A percentile compares a stretch with the other conserved stretches of the same genome.
Evolutionary conservation across 78 protist genomes (phyloP).

Genomic region (Emiliania huxleyi): DNA sequence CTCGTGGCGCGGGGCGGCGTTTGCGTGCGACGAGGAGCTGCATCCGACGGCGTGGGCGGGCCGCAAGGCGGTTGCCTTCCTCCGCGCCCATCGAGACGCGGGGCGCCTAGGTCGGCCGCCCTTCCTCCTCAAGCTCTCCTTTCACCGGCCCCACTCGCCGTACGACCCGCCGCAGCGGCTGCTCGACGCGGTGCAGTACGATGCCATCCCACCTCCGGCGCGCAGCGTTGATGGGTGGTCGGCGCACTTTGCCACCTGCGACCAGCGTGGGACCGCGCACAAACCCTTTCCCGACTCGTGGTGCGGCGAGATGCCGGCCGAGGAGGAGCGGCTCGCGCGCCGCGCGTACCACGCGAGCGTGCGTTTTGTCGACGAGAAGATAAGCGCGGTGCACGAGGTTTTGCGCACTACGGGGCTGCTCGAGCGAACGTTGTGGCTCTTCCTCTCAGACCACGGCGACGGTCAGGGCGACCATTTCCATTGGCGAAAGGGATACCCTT

Average conservation of each 20-base stretch:
- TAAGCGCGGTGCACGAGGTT: too few relatives aligned
- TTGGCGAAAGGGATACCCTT: not conserved
- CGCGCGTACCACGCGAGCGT: not conserved
- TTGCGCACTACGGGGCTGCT: too few relatives aligned
- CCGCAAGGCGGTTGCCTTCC: not conserved
- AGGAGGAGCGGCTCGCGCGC: not conserved
- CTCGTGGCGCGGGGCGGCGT: not conserved
- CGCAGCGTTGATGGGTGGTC: not conserved
- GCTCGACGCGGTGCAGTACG: not conserved
- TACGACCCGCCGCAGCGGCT: not conserved
- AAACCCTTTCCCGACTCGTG: not conserved
- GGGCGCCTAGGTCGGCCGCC: not conserved
- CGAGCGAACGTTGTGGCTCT: too few relatives aligned
- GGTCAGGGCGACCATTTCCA: too few relatives aligned
- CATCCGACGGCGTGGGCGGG: not conserved
- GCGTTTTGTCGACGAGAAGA: too few relatives aligned
- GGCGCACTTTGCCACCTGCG: not conserved
- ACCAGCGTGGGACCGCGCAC: not conserved
- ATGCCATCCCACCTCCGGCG: not conserved
- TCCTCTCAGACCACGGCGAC: too few relatives aligned
- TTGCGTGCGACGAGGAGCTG: not conserved
- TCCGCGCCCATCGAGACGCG: too few relatives aligned
- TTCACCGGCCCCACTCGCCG: not conserved
- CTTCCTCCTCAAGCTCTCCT: not conserved
- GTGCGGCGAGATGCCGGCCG: not conserved